phyloP scores from a whole-genome alignment of 768 basidiomycete genomes.

The Mycena vulgaris region DNA sequence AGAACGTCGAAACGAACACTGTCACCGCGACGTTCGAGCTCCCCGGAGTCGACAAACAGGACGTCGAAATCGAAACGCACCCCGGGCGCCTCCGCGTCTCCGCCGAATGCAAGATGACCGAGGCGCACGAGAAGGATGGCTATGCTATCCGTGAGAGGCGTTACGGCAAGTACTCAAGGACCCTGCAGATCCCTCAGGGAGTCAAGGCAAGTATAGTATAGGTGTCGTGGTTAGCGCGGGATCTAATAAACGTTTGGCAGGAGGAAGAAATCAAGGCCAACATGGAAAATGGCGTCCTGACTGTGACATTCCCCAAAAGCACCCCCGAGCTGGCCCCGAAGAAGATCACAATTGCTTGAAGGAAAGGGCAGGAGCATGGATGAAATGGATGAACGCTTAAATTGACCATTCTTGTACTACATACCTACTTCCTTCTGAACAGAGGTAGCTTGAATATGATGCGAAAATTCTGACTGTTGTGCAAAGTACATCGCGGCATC shows the following conservation, averaged over 20 bases:
- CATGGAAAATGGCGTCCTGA: constrained; percentile 69
- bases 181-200: constrained; percentile 65
- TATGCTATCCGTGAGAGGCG: constrained; percentile 65
- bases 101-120: constrained; percentile 58
- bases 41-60: constrained; percentile 67
- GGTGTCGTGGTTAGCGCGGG: neutral
- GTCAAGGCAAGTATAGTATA: constrained; percentile 61
- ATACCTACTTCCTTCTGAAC: too few species aligned
- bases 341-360: constrained; percentile 53
- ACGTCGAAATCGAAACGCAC: constrained; percentile 67
- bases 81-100: constrained; percentile 66
- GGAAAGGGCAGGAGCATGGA: neutral
- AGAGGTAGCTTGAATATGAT: too few species aligned
- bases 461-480: too few species aligned
- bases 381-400: too few species aligned
- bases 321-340: constrained; percentile 47
- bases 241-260: constrained; percentile 12
- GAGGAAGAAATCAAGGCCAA: constrained; percentile 55
- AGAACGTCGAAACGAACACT: constrained; percentile 60
- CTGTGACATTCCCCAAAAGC: constrained; percentile 67
- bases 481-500: too few species aligned
- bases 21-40: constrained; percentile 73
- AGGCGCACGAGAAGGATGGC: constrained; percentile 53
- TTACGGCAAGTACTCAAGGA: constrained; percentile 61
- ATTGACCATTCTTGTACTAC: too few species aligned